Evolutionary conservation across 73 alveolate species (phyloP).

Genomic region (Paramecium bursaria): DNA sequence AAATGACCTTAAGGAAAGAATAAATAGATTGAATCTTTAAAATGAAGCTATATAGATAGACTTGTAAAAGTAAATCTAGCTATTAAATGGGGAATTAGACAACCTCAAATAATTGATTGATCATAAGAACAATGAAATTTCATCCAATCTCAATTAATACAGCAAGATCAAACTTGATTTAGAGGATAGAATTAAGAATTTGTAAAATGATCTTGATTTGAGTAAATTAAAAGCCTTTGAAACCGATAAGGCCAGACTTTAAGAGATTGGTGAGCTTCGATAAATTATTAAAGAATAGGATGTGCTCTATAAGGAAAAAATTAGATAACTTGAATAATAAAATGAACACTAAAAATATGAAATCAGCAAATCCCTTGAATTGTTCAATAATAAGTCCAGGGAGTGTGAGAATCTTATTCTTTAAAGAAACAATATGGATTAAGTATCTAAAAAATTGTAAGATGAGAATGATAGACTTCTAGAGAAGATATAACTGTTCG

Average conservation of each 20-base stretch:
- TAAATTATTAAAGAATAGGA: slow-evolving; percentile 11
- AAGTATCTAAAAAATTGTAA: background rate
- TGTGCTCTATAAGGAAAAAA: background rate
- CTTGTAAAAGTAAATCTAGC: slow-evolving; percentile 12
- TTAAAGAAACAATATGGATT: slow-evolving; percentile 28
- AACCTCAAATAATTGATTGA: slow-evolving; percentile 15
- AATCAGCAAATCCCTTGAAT: slow-evolving; percentile 23
- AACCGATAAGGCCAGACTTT: slow-evolving; percentile 15
- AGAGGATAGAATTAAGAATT: slow-evolving; percentile 38
- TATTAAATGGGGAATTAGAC: slow-evolving; percentile 2
- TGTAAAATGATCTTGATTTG: slow-evolving; percentile 18
- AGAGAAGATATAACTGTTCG: slow-evolving; percentile 10
- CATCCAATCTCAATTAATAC: background rate
- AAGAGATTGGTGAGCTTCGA: slow-evolving; percentile 16
- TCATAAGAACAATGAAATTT: slow-evolving; percentile 40
- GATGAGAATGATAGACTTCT: slow-evolving; percentile 44
- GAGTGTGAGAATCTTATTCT: slow-evolving; percentile 55
- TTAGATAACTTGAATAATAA: slow-evolving; percentile 28
- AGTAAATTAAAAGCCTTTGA: slow-evolving; percentile 35
- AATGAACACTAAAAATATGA: slow-evolving; percentile 54
- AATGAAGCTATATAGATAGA: slow-evolving; percentile 38
- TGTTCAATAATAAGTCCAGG: slow-evolving; percentile 29
- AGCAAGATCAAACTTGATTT: slow-evolving; percentile 9
- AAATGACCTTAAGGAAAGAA: slow-evolving; percentile 18
- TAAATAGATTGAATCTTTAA: slow-evolving; percentile 33